phyloP scores from a whole-genome alignment of 208 protist genomes.

The Wallacemonas sp. region DNA sequence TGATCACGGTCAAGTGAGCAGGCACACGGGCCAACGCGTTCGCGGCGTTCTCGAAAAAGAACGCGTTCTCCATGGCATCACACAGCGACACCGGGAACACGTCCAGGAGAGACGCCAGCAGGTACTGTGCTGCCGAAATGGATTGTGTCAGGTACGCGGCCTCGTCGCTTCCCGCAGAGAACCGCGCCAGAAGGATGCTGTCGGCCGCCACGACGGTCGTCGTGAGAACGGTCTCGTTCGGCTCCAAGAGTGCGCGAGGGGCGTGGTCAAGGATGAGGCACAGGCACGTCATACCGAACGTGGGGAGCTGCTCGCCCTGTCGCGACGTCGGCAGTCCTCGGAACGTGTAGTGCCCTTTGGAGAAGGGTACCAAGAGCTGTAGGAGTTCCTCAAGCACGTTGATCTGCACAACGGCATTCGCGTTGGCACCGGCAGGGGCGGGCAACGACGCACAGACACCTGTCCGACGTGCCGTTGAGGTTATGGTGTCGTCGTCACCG shows the following conservation, averaged over 20 bases:
- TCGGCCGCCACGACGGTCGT: background rate
- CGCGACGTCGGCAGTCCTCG: background rate
- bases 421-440: background rate
- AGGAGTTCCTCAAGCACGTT: background rate
- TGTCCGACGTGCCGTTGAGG: too few relatives aligned
- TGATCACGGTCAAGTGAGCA: too few relatives aligned
- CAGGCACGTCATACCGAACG: slow-evolving; percentile 6
- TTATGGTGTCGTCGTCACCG: background rate
- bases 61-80: slow-evolving; percentile 54
- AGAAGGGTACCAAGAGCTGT: background rate
- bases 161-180: background rate
- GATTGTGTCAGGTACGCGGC: background rate
- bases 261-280: background rate
- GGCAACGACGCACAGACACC: too few relatives aligned
- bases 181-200: slow-evolving; percentile 12
- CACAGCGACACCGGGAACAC: slow-evolving; percentile 28
- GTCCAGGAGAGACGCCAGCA: slow-evolving; percentile 36
- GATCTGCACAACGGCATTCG: slow-evolving; percentile 16
- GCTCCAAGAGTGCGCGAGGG: background rate
- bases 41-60: slow-evolving; percentile 55
- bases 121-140: background rate
- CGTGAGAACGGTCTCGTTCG: background rate
- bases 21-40: slow-evolving; percentile 16
- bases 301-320: slow-evolving; percentile 7
- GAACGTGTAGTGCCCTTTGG: slow-evolving; percentile 6